A percentile compares a stretch with the other conserved stretches of the same genome.
phyloP scores from a whole-genome alignment of 2,329 filamentous ascomycete species.

The Ophidiomyces ophidiicola region DNA sequence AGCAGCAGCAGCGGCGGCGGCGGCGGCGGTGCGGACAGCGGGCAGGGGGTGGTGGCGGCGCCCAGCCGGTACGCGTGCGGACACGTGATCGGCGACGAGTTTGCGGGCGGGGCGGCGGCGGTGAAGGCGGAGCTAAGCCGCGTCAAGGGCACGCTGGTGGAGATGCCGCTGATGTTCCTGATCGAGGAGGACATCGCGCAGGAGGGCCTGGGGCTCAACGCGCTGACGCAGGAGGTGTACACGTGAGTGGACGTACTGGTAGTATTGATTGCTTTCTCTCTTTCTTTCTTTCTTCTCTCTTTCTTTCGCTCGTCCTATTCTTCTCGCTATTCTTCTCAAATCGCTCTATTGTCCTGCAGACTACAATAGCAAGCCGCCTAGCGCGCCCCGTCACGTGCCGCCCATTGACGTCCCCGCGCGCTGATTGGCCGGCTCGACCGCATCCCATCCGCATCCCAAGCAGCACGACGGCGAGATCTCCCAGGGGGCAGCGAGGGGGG shows the following conservation, averaged over 20 bases:
- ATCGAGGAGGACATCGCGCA: constrained; percentile 77
- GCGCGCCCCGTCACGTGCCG: neutral
- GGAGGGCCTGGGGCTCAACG: constrained; percentile 61
- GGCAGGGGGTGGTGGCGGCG: constrained; percentile 14
- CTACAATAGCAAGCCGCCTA: constrained; percentile 17
- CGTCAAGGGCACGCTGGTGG: constrained; percentile 60
- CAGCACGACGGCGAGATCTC: no score
- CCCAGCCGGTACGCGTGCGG: constrained; percentile 64
- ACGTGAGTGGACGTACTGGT: constrained; percentile 36
- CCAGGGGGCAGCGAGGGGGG: no score
- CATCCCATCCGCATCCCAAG: no score
- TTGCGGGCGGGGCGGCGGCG: constrained; percentile 58
- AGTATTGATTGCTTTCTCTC: neutral
- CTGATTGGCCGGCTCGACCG: constrained; percentile 8
- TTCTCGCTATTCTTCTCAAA: no score
- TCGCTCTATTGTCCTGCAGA: constrained; percentile 17
- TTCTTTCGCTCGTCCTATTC: neutral
- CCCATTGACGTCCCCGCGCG: neutral
- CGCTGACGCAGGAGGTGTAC: constrained; percentile 60
- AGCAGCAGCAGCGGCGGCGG: constrained; percentile 19
- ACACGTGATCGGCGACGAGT: constrained; percentile 72
- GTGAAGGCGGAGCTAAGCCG: constrained; percentile 57
- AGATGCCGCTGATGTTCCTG: constrained; percentile 86
- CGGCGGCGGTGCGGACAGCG: neutral
- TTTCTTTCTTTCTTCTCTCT: neutral